Base-by-base conservation (phyloP, 1,284 basidiomycete species). In the Ustilago cynodontis region DNA sequence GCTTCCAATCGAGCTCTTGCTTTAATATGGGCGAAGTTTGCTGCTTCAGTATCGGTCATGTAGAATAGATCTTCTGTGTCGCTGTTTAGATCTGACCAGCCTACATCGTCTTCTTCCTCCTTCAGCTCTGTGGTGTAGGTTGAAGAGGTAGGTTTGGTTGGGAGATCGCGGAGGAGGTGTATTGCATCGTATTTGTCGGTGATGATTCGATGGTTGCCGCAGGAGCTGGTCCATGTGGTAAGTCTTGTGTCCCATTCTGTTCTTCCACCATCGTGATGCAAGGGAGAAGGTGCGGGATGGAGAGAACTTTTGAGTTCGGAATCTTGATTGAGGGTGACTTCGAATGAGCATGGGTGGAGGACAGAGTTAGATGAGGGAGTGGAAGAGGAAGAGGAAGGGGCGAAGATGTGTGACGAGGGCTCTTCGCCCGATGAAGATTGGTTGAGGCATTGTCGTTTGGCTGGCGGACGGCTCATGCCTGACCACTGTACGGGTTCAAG, bases 21-120 rank as follows among this genome's bases (percentile, higher is more conserved):
- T 52, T 59, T 65, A 1, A 18, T 24, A 29, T 60, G 71, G 1
- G n/a, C 2, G n/a, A 68, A 68, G 0, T 20, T 1, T 9, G 59
- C 31, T 1, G 60, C 66, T 47, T 74, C 71, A 22, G 11, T 6
- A 14, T 55, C 49, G 39, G 66, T 59, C 54, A 74, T 54, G 49
- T 59, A 74, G 60, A 74, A 74, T 4, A 70, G 9, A 24, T 74
- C 66, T 53, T 74, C 71, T 5, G 59, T 29, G n/a, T 74, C 71
- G 43, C 63, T 63, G 26, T 65, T 63, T 6, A 74, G 59, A 14
- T 70, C 71, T 8, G 71, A 74, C 61, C 62, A 74, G n/a, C 63
- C 71, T 0, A 43, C n/a, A 3, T 56, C 63, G 6, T 58, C 59
- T 6, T 33, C 53, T n/a, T n/a, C 29, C 20, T 5, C 31, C 28